A percentile compares a stretch with the other conserved stretches of the same genome.
Conservation (phyloP, 1,139 yeast species). For the Blastobotrys buckinghamii region DNA sequence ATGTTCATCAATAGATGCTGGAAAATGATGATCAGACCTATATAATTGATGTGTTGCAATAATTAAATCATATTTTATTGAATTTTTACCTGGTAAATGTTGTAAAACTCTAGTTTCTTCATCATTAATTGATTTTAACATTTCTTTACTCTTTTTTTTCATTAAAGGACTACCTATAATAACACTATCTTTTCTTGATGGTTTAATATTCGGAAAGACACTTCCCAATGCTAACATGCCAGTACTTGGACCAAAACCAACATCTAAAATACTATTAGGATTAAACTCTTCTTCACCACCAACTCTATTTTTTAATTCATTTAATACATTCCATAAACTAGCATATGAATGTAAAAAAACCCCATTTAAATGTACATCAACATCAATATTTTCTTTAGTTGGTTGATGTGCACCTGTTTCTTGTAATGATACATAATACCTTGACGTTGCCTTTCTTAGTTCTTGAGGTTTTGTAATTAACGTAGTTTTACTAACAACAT, state of each 20-base stretch:
- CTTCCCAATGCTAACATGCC: constrained; percentile 89
- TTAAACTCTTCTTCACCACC: constrained; percentile 38
- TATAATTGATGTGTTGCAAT: constrained; percentile 77
- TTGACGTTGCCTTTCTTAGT: constrained; percentile 25
- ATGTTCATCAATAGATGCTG: constrained; percentile 65
- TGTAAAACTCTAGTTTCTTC: constrained; percentile 19
- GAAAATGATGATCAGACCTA: constrained; percentile 50
- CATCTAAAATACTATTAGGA: constrained; percentile 66
- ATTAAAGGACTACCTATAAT: constrained; percentile 68
- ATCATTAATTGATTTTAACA: constrained; percentile 59
- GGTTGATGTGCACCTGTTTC: constrained; percentile 28
- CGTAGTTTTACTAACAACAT: constrained; percentile 20
- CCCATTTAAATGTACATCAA: constrained; percentile 78
- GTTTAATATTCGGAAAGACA: constrained; percentile 38
- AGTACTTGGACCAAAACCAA: constrained; percentile 90
- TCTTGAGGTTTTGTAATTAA: constrained; percentile 22
- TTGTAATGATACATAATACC: constrained; percentile 22
- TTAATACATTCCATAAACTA: constrained; percentile 57
- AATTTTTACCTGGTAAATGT: constrained; percentile 19
- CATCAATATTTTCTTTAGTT: constrained; percentile 47
- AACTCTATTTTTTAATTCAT: constrained; percentile 55
- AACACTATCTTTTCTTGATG: constrained; percentile 53
- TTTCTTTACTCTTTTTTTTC: constrained; percentile 72
- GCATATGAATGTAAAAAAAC: constrained; percentile 84
- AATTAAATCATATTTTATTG: constrained; percentile 61